Conservation (phyloP, 305 asterid genomes). For the Fraxinus greggii region DNA sequence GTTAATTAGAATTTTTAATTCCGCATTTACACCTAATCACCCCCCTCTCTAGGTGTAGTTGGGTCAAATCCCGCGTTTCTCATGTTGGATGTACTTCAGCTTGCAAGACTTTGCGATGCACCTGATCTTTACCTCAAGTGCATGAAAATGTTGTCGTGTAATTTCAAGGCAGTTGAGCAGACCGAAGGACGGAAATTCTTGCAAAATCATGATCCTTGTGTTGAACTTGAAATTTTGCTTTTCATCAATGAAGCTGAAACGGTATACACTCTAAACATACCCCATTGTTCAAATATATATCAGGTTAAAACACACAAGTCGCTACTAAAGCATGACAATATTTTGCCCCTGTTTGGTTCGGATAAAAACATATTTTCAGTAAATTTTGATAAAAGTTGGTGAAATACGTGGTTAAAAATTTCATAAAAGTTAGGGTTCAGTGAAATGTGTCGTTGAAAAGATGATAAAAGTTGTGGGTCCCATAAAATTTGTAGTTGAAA, state of each 20-base stretch:
- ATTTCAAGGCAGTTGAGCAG: constrained; percentile 56
- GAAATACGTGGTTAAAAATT: too few species aligned
- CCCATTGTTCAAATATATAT: neutral
- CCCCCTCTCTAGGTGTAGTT: too few species aligned
- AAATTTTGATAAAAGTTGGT: too few species aligned
- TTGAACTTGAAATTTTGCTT: constrained; percentile 72
- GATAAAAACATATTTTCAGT: too few species aligned
- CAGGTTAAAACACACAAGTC: neutral
- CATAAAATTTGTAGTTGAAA: too few species aligned
- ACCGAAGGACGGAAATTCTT: constrained; percentile 86
- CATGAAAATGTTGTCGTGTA: constrained; percentile 49
- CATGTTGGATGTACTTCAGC: constrained; percentile 85
- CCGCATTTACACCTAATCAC: too few species aligned
- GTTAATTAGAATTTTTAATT: too few species aligned
- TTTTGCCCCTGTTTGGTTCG: neutral
- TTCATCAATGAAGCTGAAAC: constrained; percentile 74
- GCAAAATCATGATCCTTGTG: constrained; percentile 67
- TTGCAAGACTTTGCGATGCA: constrained; percentile 78
- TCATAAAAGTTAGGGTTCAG: too few species aligned
- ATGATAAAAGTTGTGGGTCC: too few species aligned
- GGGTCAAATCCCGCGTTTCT: too few species aligned
- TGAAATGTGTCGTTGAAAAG: too few species aligned
- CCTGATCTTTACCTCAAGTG: constrained; percentile 79
- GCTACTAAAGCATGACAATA: neutral
- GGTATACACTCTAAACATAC: constrained; percentile 36